Base-by-base conservation (phyloP, 257 asterid genomes). In the Linaria vulgaris region DNA sequence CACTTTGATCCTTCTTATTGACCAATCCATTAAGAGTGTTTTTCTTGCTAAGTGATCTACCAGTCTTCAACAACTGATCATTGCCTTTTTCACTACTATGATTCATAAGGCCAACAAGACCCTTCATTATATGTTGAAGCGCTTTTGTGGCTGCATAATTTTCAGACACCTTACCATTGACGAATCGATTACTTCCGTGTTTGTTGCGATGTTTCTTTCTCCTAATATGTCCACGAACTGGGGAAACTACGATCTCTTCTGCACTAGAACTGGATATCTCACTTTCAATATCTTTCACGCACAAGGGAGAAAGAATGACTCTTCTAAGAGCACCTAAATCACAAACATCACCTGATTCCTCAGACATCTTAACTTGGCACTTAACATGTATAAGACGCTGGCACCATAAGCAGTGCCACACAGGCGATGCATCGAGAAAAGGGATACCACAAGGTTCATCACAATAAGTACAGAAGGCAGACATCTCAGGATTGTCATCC, bases 371-470 rank as follows among this genome's bases (percentile, higher is more conserved):
- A 38, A 76, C 82, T 62, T 88, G 96, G 74, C 96, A 88, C 69
- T 82, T 79, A 50, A 88, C 96, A 72, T 88, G 96, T 75, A 88
- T 82, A 56, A 83, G 71, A 8, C 80, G 86, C 68, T 85, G 96
- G 76, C 96, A 88, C 96, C 96, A 88, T 53, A 86, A 76, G 81
- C 96, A 88, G 64, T 82, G 81, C 96, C 96, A 88, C 56, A 88
- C 88, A 47, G 96, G 95, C 50, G 96, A 88, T 60, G 87, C 85
- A 67, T 86, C 91, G 63, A 88, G 81, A 41, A 88, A 84, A 66
- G 95, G 96, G 72, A 86, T 64, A 43, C 88, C 92, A 50, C 95
- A 88, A 53, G 95, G 95, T 69, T 88, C 96, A 16, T 88, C 95
- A 68, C 96, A 88, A 75, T 82, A 82, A 63, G 75, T 82, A 65